Percentiles rank a stretch among this genome's conserved stretches.
Evolutionary conservation across 106 monocot species (phyloP).

Genomic region (Posidonia australis): DNA sequence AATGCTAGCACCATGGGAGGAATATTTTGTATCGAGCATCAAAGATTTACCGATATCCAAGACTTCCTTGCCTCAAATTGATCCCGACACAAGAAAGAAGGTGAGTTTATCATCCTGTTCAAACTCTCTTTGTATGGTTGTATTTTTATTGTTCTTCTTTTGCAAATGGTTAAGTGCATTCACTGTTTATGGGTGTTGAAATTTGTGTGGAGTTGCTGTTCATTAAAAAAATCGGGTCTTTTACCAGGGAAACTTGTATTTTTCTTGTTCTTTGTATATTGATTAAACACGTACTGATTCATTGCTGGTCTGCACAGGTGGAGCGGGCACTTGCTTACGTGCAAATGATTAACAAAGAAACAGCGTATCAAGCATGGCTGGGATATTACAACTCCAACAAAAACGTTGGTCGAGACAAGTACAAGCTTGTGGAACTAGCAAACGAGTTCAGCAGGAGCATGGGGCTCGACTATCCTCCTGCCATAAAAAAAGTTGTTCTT

Average conservation of each 20-base stretch:
- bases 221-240: too few relatives aligned
- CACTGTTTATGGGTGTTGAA: neutral
- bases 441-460: conserved; percentile 74
- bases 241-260: too few relatives aligned
- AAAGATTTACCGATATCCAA: conserved; percentile 60
- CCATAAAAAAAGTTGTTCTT: conserved; percentile 31
- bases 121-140: neutral
- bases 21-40: conserved; percentile 37
- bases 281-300: neutral
- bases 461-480: conserved; percentile 51
- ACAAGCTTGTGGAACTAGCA: conserved; percentile 43
- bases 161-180: too few relatives aligned
- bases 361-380: conserved; percentile 77
- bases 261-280: neutral
- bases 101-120: conserved; percentile 20
- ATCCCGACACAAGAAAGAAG: conserved; percentile 26
- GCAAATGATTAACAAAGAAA: conserved; percentile 54
- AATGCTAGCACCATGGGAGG: conserved; percentile 65
- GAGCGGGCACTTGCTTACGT: conserved; percentile 30
- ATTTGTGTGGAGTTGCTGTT: neutral
- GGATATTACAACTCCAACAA: conserved; percentile 66
- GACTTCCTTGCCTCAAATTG: conserved; percentile 21
- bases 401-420: conserved; percentile 39
- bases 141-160: too few relatives aligned
- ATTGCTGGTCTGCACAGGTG: conserved; percentile 24